Percentiles rank a stretch among this genome's conserved stretches.
These are phyloP conservation scores for Calocybe cyanea DNA, from an alignment of 768 basidiomycete species.

Conservation along the genomic window DNA sequence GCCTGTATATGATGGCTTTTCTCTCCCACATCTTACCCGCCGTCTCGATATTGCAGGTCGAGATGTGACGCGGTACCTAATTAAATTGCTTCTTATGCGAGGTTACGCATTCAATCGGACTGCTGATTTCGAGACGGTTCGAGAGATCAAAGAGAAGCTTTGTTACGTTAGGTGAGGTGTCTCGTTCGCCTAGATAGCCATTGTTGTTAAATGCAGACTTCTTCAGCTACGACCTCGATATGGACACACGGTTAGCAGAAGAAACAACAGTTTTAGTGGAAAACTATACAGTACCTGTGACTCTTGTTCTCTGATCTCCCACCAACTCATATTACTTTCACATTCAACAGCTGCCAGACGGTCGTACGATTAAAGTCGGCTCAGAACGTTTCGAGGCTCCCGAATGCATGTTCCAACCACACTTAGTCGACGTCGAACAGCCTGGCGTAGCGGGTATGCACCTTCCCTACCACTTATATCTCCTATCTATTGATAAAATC, in stretches of 20 bases:
- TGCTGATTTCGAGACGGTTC: slow-evolving; percentile 98
- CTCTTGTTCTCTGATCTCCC: not conserved
- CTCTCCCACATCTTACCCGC: slow-evolving; percentile 90
- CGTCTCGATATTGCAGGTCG: slow-evolving; percentile 97
- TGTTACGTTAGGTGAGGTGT: slow-evolving; percentile 92
- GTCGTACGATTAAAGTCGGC: slow-evolving; percentile 94
- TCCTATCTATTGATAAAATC: not conserved
- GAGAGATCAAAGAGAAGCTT: slow-evolving; percentile 98
- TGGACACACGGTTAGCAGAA: slow-evolving; percentile 88
- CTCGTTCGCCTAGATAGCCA: not conserved
- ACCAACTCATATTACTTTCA: not conserved
- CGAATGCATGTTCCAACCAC: slow-evolving; percentile 99
- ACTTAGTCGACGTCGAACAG: slow-evolving; percentile 95
- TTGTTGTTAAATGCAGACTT: not conserved
- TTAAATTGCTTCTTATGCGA: slow-evolving; percentile 99
- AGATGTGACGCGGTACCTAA: slow-evolving; percentile 97
- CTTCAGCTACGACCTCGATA: slow-evolving; percentile 89
- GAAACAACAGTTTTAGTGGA: slow-evolving; percentile 97
- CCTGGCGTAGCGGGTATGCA: slow-evolving; percentile 86
- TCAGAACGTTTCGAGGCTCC: slow-evolving; percentile 98
- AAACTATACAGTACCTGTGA: slow-evolving; percentile 76
- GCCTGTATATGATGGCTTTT: slow-evolving; percentile 95
- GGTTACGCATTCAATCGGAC: slow-evolving; percentile 99
- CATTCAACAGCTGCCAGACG: slow-evolving; percentile 76
- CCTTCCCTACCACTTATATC: not conserved